phyloP scores from a whole-genome alignment of 352 stramenopile species.

The Pythium sp. region DNA sequence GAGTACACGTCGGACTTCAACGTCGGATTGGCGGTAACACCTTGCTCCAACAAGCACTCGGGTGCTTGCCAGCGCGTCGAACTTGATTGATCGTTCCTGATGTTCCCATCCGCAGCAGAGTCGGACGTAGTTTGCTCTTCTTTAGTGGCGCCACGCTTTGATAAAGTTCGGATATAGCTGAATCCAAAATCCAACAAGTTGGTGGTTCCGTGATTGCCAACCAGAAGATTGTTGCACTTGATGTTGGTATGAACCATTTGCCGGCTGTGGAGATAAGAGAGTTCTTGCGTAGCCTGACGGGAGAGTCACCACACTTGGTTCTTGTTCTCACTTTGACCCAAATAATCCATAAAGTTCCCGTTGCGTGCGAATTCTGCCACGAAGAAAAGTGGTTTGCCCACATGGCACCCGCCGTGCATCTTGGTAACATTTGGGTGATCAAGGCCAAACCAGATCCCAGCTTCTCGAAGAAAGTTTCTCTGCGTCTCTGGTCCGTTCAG shows the following conservation, averaged over 20 bases:
- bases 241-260: neutral
- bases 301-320: constrained; percentile 20
- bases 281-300: constrained; percentile 3
- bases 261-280: neutral
- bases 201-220: no score
- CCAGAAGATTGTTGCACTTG: neutral
- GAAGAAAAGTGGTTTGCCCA: constrained; percentile 30
- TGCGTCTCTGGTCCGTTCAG: constrained; percentile 20
- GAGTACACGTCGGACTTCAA: constrained; percentile 4
- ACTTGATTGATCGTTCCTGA: no score
- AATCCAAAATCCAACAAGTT: no score
- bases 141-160: no score
- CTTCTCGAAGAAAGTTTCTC: constrained; percentile 30
- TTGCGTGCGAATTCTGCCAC: neutral
- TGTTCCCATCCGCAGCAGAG: no score
- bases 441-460: constrained; percentile 33
- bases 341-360: neutral
- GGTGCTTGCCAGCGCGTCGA: constrained; percentile 31
- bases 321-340: constrained; percentile 9
- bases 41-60: constrained; percentile 26
- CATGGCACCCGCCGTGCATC: constrained; percentile 40
- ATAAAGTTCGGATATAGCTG: no score
- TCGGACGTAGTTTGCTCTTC: no score
- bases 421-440: constrained; percentile 35
- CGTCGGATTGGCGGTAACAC: neutral